A percentile compares a stretch with the other conserved stretches of the same genome.
Evolutionary conservation across 202 grass and related monocot species (phyloP).

Genomic region (Digitaria exilis): DNA sequence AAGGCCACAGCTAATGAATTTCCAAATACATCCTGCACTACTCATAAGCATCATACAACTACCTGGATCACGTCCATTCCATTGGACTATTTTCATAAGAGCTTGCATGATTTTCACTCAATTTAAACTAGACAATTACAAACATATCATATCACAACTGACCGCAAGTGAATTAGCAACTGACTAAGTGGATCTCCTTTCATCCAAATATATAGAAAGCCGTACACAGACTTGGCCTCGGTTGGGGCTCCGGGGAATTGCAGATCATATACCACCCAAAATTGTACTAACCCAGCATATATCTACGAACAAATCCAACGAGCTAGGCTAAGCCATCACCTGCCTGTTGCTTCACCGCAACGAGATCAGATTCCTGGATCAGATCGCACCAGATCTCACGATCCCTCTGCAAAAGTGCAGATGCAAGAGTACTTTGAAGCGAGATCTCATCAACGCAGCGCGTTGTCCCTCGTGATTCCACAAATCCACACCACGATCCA

Average conservation of each 20-base stretch:
- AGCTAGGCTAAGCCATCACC: background rate
- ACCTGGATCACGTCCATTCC: background rate
- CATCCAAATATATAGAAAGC: background rate
- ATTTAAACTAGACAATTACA: background rate
- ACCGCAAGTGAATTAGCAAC: background rate
- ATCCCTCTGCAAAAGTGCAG: background rate
- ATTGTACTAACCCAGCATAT: background rate
- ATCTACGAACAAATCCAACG: background rate
- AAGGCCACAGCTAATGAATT: background rate
- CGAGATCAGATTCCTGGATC: background rate
- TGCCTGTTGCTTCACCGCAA: background rate
- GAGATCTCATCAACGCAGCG: background rate
- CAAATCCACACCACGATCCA: background rate
- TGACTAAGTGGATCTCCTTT: background rate
- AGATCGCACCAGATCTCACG: constrained; percentile 20
- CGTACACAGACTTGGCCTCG: background rate
- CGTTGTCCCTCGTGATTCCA: background rate
- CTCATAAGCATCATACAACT: background rate
- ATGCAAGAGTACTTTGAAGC: background rate
- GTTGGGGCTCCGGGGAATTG: no score
- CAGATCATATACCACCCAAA: background rate
- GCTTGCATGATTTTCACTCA: background rate
- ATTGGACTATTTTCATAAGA: no score
- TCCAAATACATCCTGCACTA: background rate
- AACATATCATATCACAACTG: background rate